Base-by-base conservation (phyloP, 768 basidiomycete genomes). In the Phlebiopsis gigantea region DNA sequence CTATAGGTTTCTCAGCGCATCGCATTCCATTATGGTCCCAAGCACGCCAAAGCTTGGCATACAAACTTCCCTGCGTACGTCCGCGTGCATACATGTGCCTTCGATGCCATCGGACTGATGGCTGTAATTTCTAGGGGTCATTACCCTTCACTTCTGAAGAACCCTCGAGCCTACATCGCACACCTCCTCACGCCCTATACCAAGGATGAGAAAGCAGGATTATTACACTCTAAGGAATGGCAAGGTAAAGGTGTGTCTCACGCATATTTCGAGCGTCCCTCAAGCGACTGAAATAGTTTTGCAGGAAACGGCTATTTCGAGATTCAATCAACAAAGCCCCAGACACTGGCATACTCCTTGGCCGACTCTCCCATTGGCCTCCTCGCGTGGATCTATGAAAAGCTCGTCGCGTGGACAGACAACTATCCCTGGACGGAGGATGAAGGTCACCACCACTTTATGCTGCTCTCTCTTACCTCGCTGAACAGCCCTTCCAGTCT, bases 361-460 rank as follows among this genome's bases (percentile, higher is more conserved):
- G 69, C 79, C 1, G 84, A 85, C 60, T 84, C 82, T 8, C 84
- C 84, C 9, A 74, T 73, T 5, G 84, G 80, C 0, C 61, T 73
- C 3, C 63, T 73, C 6, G 70, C 70, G 4, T 73, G 72, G 72
- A 68, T 73, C 21, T 73, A 73, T 49, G 70, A 72, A 62, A 71
- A 72, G 55, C 62, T 65, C 26, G 60, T 68, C 2, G 34, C 19
- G 1, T 70, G 68, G 72, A 60, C 71, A 0, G 82, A 84, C 60
- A 58, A 64, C 1, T 83, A 85, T 65, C 73, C 74, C 0, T 85
- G 83, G 82, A 71, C 72, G 10, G 79, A 81, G 47, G 82, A 84
- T 29, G 80, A 84, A 69, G 72, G 84, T 77, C 24, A 21, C 15
- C 17, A 12, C 12, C 34, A 2, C 44, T 15, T 8, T 4, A n/a